phyloP scores from a whole-genome alignment of 352 stramenopile species.

The Hyaloperonospora brassicae region DNA sequence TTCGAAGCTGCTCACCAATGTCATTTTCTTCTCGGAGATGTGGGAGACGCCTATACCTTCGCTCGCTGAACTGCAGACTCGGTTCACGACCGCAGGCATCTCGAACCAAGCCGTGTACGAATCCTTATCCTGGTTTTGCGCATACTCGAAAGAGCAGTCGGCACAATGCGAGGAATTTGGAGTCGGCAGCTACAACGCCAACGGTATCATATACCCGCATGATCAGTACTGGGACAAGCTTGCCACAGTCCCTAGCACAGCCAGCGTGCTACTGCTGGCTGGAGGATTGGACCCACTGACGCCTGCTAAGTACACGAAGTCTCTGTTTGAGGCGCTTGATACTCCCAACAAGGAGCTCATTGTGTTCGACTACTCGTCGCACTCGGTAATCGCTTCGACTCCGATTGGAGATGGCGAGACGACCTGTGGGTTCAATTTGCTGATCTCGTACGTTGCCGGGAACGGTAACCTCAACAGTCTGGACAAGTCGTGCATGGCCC shows the following conservation, averaged over 20 bases:
- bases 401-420: too few relatives aligned
- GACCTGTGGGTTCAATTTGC: too few relatives aligned
- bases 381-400: too few relatives aligned
- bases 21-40: too few relatives aligned
- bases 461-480: too few relatives aligned
- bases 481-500: too few relatives aligned
- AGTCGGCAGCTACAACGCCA: background rate
- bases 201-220: background rate
- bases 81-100: too few relatives aligned
- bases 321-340: background rate
- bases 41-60: too few relatives aligned
- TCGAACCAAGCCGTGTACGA: too few relatives aligned
- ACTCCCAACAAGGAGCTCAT: background rate
- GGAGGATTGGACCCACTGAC: background rate
- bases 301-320: background rate
- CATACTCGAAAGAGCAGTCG: background rate
- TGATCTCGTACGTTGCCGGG: too few relatives aligned
- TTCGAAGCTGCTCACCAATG: too few relatives aligned
- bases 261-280: background rate
- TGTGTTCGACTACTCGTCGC: background rate
- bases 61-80: too few relatives aligned
- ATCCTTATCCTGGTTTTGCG: background rate
- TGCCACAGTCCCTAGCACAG: background rate
- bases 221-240: background rate
- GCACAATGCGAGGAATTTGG: background rate